Conservation (phyloP, 2,329 filamentous ascomycete genomes). For the Phyllosticta paracitricarpa region DNA sequence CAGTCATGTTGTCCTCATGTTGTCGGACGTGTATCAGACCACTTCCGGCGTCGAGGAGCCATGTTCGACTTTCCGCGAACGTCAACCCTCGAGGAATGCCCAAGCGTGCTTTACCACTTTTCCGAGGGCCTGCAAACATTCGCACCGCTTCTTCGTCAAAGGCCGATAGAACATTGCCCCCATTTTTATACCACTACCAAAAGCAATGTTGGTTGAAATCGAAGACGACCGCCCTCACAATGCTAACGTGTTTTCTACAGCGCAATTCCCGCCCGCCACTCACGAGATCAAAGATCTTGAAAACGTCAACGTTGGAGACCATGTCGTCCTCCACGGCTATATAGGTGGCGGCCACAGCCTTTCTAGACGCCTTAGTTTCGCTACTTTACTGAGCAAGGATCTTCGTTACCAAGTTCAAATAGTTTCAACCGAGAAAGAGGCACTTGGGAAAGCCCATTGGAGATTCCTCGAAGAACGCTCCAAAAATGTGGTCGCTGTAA, state of each 20-base stretch:
- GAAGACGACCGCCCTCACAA: not conserved
- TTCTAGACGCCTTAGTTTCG: constrained; percentile 61
- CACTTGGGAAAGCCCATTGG: constrained; percentile 19
- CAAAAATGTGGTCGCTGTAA: constrained; percentile 46
- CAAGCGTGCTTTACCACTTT: not conserved
- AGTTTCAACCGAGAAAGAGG: constrained; percentile 33
- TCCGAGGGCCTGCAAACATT: not conserved
- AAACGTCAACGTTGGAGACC: constrained; percentile 19
- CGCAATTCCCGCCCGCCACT: constrained; percentile 37
- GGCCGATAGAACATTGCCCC: not conserved
- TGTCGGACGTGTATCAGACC: not conserved
- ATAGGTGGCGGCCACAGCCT: constrained; percentile 58
- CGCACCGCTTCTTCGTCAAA: not conserved
- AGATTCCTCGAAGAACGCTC: constrained; percentile 35
- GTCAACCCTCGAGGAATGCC: not conserved
- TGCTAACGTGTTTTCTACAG: constrained; percentile 20
- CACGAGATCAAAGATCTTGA: constrained; percentile 24
- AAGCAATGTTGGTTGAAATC: not conserved
- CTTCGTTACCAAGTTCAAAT: constrained; percentile 40
- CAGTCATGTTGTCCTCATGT: not conserved
- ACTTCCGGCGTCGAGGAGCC: not conserved
- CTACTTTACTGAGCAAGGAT: constrained; percentile 42
- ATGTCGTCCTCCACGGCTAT: constrained; percentile 58
- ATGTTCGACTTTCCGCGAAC: not conserved
- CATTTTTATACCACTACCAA: not conserved